phyloP scores from a whole-genome alignment of 768 basidiomycete genomes.

The Boletus barrowsii region DNA sequence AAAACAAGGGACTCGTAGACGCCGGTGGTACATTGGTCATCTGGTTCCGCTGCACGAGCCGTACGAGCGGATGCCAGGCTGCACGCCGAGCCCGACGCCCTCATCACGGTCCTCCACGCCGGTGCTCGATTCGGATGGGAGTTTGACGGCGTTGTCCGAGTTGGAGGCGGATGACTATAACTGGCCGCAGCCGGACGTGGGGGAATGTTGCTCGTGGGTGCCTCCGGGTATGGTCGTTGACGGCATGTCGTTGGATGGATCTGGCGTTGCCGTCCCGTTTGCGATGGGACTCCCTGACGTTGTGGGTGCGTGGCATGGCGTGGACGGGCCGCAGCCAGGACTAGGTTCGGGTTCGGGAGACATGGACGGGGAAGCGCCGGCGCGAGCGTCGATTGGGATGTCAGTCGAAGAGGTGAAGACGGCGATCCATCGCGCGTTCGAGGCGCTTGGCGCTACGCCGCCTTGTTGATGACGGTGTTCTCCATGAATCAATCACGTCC shows the following conservation, averaged over 20 bases:
- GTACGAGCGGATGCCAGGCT: slow-evolving; percentile 19
- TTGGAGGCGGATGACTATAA: neutral
- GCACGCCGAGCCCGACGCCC: neutral
- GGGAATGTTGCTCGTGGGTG: slow-evolving; percentile 29
- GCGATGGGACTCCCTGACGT: neutral
- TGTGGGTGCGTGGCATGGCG: neutral
- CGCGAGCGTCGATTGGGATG: slow-evolving; percentile 5
- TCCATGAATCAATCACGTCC: too few species aligned
- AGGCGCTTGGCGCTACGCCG: slow-evolving; percentile 6
- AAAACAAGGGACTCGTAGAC: neutral
- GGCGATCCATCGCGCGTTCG: slow-evolving; percentile 24
- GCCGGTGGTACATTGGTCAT: slow-evolving; percentile 22
- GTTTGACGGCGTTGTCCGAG: slow-evolving; percentile 9
- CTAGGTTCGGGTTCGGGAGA: neutral
- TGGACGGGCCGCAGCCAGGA: neutral
- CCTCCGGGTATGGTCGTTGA: neutral
- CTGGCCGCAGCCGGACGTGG: slow-evolving; percentile 34
- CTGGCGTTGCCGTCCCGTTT: neutral
- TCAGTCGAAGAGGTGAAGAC: slow-evolving; percentile 20
- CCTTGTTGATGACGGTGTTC: neutral
- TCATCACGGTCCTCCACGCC: slow-evolving; percentile 13
- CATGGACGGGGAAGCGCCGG: neutral
- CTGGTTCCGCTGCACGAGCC: slow-evolving; percentile 15
- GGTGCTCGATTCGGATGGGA: slow-evolving; percentile 9
- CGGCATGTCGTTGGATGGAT: neutral